A percentile compares a stretch with the other conserved stretches of the same genome.
Conservation (phyloP, 2,329 filamentous ascomycete genomes). For the Fusarium napiforme region DNA sequence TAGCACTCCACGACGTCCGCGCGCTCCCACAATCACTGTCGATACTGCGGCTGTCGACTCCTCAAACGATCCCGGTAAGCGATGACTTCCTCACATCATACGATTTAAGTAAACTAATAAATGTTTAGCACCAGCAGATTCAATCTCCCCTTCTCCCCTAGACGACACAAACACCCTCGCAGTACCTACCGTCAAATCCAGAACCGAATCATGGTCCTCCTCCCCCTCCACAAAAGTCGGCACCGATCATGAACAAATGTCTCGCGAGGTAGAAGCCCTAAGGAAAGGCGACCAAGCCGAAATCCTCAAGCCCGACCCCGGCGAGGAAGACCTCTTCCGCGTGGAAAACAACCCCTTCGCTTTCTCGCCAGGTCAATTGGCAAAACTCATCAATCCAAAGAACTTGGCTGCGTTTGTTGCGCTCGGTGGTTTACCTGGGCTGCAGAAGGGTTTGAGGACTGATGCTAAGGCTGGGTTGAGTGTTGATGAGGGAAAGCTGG, state of each 20-base stretch:
- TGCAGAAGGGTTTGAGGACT: slow-evolving; percentile 79
- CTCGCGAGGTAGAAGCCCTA: slow-evolving; percentile 23
- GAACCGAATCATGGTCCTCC: slow-evolving; percentile 32
- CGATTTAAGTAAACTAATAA: neutral
- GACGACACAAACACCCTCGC: slow-evolving; percentile 34
- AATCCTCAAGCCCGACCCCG: slow-evolving; percentile 73
- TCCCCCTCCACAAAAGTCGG: slow-evolving; percentile 35
- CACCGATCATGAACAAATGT: slow-evolving; percentile 31
- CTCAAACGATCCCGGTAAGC: slow-evolving; percentile 34
- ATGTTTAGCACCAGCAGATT: slow-evolving; percentile 9
- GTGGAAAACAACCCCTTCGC: slow-evolving; percentile 84
- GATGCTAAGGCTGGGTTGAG: slow-evolving; percentile 77
- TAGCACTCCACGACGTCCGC: slow-evolving; percentile 16
- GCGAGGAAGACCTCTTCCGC: slow-evolving; percentile 75
- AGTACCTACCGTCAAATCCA: slow-evolving; percentile 22
- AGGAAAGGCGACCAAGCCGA: slow-evolving; percentile 35
- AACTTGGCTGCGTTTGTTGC: slow-evolving; percentile 81
- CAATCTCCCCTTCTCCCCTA: slow-evolving; percentile 27
- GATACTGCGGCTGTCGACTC: slow-evolving; percentile 35
- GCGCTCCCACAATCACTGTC: slow-evolving; percentile 37
- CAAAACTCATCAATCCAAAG: slow-evolving; percentile 87
- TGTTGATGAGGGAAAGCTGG: slow-evolving; percentile 73
- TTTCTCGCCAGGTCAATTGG: slow-evolving; percentile 81
- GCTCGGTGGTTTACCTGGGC: slow-evolving; percentile 76
- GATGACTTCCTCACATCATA: neutral